Evolutionary conservation across 495 filamentous ascomycete species (phyloP).

Genomic region (Aspergillus panamensis): DNA sequence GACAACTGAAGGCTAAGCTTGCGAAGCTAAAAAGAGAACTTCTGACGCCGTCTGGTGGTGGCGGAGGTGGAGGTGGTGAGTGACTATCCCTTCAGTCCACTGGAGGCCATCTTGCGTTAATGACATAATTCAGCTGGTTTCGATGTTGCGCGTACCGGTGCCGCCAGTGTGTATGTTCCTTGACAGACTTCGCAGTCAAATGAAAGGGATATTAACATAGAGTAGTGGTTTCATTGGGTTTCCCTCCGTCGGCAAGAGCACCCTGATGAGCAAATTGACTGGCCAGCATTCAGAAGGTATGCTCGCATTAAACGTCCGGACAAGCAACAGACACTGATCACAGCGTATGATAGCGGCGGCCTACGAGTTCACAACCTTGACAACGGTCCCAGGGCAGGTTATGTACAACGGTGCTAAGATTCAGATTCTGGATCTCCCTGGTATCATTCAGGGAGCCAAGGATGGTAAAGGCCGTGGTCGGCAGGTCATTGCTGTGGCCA

Average conservation of each 20-base stretch:
- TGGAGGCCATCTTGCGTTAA: conserved; percentile 25
- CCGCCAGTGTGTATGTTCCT: conserved; percentile 82
- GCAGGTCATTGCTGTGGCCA: conserved; percentile 97
- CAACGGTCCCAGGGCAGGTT: conserved; percentile 95
- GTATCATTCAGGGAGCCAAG: conserved; percentile 98
- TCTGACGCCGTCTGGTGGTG: conserved; percentile 75
- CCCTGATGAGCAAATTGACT: conserved; percentile 89
- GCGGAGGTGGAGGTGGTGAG: conserved; percentile 72
- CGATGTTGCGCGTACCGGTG: conserved; percentile 96
- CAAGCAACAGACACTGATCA: conserved; percentile 20
- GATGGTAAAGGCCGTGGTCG: conserved; percentile 97
- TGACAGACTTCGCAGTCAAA: neutral
- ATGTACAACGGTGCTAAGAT: conserved; percentile 96
- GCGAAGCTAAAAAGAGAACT: conserved; percentile 96
- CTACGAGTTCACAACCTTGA: conserved; percentile 98
- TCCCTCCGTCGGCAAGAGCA: conserved; percentile 97
- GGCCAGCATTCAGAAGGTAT: conserved; percentile 90
- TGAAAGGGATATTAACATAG: conserved; percentile 16
- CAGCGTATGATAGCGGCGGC: conserved; percentile 62
- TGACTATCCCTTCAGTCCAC: neutral
- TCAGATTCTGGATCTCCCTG: conserved; percentile 97
- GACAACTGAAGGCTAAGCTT: conserved; percentile 97
- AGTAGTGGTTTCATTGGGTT: conserved; percentile 65
- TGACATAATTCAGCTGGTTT: conserved; percentile 63
- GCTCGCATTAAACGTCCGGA: conserved; percentile 11